Percentiles rank a stretch among this genome's conserved stretches.
Conservation (phyloP, 108 stramenopile genomes). For the Pseudonitzschia pungens region DNA sequence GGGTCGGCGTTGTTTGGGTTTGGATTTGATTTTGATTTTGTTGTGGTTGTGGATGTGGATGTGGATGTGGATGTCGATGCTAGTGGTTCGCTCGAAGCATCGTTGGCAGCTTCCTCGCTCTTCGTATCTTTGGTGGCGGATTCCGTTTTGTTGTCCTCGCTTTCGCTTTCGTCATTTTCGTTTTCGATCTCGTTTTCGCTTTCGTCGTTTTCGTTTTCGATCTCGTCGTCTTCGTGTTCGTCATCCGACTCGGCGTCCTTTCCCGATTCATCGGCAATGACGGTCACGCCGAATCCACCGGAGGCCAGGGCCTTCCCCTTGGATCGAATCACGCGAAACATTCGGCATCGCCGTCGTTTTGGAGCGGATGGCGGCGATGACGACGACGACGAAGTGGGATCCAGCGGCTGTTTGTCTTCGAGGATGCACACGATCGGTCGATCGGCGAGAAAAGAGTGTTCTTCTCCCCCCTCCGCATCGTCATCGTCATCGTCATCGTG, state of each 20-base stretch:
- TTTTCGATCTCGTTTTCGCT: background rate
- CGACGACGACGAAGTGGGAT: no score
- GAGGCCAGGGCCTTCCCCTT: conserved; percentile 29
- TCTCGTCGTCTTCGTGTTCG: background rate
- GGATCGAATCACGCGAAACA: conserved; percentile 15
- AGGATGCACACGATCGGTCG: conserved; percentile 7
- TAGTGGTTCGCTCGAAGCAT: background rate
- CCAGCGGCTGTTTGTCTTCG: background rate
- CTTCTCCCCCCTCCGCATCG: background rate
- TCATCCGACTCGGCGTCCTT: background rate
- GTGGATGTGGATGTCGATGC: no score
- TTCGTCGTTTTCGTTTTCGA: background rate
- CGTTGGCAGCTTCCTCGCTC: background rate
- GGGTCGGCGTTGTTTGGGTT: conserved; percentile 2
- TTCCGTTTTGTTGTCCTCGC: background rate
- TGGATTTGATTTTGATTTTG: no score
- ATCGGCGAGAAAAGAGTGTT: background rate
- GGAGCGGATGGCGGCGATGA: no score
- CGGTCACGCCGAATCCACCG: conserved; percentile 59
- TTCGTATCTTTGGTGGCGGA: background rate
- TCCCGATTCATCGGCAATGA: conserved; percentile 21
- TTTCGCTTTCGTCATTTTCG: background rate
- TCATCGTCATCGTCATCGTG: conserved; percentile 3
- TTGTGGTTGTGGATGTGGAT: no score
- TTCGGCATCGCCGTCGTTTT: conserved; percentile 5